These are phyloP conservation scores for Xylariaceae sp. DNA, from an alignment of 2,329 filamentous ascomycete genomes.

Conservation along the genomic window DNA sequence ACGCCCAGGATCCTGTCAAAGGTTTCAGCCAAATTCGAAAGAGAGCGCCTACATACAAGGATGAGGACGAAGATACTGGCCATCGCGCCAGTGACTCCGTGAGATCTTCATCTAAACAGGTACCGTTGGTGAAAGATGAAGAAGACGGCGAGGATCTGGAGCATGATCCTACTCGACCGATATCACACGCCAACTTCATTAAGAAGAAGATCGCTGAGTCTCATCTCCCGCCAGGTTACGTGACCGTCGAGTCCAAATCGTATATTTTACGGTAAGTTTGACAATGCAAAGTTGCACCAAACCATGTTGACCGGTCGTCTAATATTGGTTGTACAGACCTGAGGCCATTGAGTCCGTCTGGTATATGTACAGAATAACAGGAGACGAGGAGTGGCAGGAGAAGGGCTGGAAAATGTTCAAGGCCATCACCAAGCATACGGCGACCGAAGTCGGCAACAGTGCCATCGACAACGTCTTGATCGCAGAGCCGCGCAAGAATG, in stretches of 20 bases:
- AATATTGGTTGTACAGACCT: constrained; percentile 46
- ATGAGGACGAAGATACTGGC: background rate
- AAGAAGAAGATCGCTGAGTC: constrained; percentile 40
- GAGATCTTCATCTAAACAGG: constrained; percentile 16
- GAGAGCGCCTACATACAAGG: constrained; percentile 18
- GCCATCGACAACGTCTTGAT: constrained; percentile 62
- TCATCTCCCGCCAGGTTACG: constrained; percentile 49
- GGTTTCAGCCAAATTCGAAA: constrained; percentile 14
- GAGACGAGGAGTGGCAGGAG: constrained; percentile 69
- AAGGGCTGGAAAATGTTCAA: constrained; percentile 85
- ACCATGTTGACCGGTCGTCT: constrained; percentile 18
- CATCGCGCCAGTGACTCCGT: constrained; percentile 15
- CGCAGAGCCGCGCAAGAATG: constrained; percentile 40
- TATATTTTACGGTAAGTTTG: constrained; percentile 59
- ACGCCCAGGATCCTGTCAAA: background rate
- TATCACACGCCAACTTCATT: constrained; percentile 54
- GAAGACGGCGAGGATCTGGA: constrained; percentile 19
- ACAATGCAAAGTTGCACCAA: background rate
- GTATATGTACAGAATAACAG: constrained; percentile 87
- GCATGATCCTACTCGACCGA: constrained; percentile 40
- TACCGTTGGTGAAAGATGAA: constrained; percentile 23
- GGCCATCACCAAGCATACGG: constrained; percentile 62
- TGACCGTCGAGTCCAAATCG: constrained; percentile 39
- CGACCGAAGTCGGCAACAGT: constrained; percentile 63
- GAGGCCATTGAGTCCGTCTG: constrained; percentile 87